These are phyloP conservation scores for Yamadazyma diddensiae DNA, from an alignment of 1,139 yeast species.

Conservation along the genomic window DNA sequence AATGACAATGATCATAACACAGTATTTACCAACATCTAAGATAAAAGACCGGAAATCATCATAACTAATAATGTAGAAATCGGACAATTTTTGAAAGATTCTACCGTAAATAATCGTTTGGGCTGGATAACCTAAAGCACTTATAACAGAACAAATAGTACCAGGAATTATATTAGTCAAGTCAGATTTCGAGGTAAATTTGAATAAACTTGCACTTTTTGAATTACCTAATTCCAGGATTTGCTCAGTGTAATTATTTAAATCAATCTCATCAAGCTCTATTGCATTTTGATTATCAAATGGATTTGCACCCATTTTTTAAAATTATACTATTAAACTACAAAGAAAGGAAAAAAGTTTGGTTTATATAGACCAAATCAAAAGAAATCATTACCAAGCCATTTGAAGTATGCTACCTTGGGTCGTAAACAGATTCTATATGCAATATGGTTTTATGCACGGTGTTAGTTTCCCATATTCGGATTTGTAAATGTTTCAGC, in stretches of 20 bases:
- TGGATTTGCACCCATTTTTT: slow-evolving; percentile 3
- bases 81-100: slow-evolving; percentile 52
- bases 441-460: slow-evolving; percentile 1
- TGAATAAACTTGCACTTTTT: slow-evolving; percentile 20
- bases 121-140: slow-evolving; percentile 59
- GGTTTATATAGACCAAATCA: too few relatives aligned
- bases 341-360: too few relatives aligned
- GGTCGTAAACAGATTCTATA: background rate
- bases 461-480: slow-evolving; percentile 8
- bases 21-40: slow-evolving; percentile 40
- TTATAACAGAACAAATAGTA: slow-evolving; percentile 22
- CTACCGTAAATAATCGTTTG: slow-evolving; percentile 66
- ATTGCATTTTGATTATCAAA: slow-evolving; percentile 2
- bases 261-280: slow-evolving; percentile 6
- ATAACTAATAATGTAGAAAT: slow-evolving; percentile 29
- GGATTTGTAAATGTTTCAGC: slow-evolving; percentile 13
- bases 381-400: too few relatives aligned
- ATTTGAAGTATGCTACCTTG: too few relatives aligned
- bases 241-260: slow-evolving; percentile 4
- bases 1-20: slow-evolving; percentile 54
- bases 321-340: too few relatives aligned
- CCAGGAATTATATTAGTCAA: slow-evolving; percentile 21
- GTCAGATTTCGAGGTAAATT: slow-evolving; percentile 26
- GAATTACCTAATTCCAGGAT: slow-evolving; percentile 5
- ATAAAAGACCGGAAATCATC: slow-evolving; percentile 33